Evolutionary conservation across 2,329 filamentous ascomycete species (phyloP).

Genomic region (Ascochyta viciae-villosae): DNA sequence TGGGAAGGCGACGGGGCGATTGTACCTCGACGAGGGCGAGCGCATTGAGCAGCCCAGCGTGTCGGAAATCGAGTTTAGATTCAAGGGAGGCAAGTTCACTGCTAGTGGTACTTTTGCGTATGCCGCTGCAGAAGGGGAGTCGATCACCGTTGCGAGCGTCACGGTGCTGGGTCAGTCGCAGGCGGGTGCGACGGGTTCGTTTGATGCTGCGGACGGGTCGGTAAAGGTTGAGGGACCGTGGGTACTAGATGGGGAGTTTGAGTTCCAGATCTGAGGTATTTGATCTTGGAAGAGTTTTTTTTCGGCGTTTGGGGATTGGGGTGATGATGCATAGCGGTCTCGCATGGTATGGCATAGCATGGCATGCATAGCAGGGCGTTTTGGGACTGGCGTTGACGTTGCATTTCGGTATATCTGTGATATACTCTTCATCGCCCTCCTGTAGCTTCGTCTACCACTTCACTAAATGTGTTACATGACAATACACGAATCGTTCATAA

Average conservation of each 20-base stretch:
- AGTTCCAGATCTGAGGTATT: conserved; percentile 20
- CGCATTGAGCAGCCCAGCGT: conserved; percentile 65
- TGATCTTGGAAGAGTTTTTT: too few relatives aligned
- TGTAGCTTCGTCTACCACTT: too few relatives aligned
- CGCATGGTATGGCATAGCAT: not conserved
- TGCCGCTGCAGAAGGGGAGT: conserved; percentile 24
- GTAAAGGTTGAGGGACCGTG: conserved; percentile 39
- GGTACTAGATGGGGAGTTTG: conserved; percentile 33
- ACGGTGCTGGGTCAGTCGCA: conserved; percentile 37
- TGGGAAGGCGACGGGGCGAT: conserved; percentile 68
- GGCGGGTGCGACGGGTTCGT: conserved; percentile 23
- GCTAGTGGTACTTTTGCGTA: conserved; percentile 64
- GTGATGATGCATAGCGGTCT: not conserved
- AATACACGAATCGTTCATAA: too few relatives aligned
- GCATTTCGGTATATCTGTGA: too few relatives aligned
- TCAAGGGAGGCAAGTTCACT: conserved; percentile 59
- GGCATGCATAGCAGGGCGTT: too few relatives aligned
- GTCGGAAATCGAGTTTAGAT: conserved; percentile 68
- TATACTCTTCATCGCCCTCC: too few relatives aligned
- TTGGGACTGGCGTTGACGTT: not conserved
- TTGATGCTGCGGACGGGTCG: conserved; percentile 19
- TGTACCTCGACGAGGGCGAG: conserved; percentile 82
- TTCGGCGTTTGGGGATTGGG: not conserved
- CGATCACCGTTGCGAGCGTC: conserved; percentile 35
- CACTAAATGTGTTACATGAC: too few relatives aligned